A percentile compares a stretch with the other conserved stretches of the same genome.
Evolutionary conservation across 129 eudicot genomes (phyloP).

Genomic region (Mikania micrantha): DNA sequence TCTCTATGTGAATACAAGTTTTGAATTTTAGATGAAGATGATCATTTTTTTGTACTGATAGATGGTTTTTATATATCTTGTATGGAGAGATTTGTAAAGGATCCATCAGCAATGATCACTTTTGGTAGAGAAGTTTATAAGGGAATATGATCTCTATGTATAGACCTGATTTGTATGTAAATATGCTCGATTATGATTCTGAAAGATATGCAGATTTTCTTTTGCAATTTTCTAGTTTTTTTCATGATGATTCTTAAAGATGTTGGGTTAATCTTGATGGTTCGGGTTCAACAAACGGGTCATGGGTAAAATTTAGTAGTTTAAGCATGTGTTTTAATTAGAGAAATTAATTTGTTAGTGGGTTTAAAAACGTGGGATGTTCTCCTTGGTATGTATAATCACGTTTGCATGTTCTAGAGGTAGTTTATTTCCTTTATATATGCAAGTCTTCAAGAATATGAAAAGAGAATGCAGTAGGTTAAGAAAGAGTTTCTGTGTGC

Average conservation of each 20-base stretch:
- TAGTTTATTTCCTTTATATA: no score
- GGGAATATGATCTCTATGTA: slow-evolving; percentile 3
- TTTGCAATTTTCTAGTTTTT: background rate
- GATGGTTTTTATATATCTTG: slow-evolving; percentile 16
- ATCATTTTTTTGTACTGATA: background rate
- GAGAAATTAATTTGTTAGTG: no score
- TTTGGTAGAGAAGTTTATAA: slow-evolving; percentile 10
- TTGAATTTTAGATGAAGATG: background rate
- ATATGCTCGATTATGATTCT: slow-evolving; percentile 3
- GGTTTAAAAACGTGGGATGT: no score
- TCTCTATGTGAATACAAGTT: slow-evolving; percentile 27
- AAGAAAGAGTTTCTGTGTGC: no score
- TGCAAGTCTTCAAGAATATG: no score
- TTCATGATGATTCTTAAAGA: background rate
- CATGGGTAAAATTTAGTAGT: no score
- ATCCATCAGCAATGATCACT: background rate
- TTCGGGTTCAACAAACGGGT: no score
- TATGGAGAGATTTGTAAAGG: slow-evolving; percentile 25
- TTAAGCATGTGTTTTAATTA: no score
- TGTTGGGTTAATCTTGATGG: background rate
- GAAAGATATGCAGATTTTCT: background rate
- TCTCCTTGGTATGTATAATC: no score
- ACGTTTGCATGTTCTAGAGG: no score
- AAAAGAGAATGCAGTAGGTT: no score
- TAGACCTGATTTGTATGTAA: background rate